Evolutionary conservation across 176 grass and related monocot species (phyloP), one percentile per base, ranked within the genome.

Genomic region (Carex scoparia): DNA sequence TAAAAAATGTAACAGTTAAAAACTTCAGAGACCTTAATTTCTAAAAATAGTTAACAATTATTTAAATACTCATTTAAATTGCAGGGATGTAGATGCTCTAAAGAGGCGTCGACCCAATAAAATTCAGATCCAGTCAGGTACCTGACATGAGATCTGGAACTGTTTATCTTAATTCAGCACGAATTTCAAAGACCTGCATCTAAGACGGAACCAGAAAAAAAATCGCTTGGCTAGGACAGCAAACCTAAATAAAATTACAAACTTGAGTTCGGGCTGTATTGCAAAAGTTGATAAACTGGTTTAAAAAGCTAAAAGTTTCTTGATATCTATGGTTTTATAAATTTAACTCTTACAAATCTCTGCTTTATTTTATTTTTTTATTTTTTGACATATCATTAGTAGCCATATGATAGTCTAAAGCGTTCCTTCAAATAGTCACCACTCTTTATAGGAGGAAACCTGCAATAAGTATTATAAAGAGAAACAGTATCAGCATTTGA

Each of bases 391-490:
- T 51, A 28, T 46, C 44, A 54, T 84, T 51, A 78, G 10, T n/a
- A 79, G 30, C 37, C 28, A 62, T 94, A 94, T 66, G 87, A 89
- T 48, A 61, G 37, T 3, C 81, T 89, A 71, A 94, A 81, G 37
- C 87, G 83, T 83, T 92, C 92, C 44, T 73, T 15, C n/a, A 97
- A 6, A 66, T 92, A 89, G n/a, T 92, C 84, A 1, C 92, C 84
- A 0, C 76, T 85, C 38, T 61, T 90, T 19, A 94, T 89, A 9
- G 94, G 92, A 62, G 85, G 84, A 84, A 97, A 97, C 90, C 92
- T 91, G 89, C 46, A 70, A 59, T 61, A 35, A 78, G 13, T n/a
- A n/a, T 76, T 31, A 74, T 74, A 48, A 48, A 74, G n/a, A 33
- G 40, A 13, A 74, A 8, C 2, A 51, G 28, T 0, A 78, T 15